phyloP scores from a whole-genome alignment of 768 basidiomycete genomes.

The Mycena leptocephala region DNA sequence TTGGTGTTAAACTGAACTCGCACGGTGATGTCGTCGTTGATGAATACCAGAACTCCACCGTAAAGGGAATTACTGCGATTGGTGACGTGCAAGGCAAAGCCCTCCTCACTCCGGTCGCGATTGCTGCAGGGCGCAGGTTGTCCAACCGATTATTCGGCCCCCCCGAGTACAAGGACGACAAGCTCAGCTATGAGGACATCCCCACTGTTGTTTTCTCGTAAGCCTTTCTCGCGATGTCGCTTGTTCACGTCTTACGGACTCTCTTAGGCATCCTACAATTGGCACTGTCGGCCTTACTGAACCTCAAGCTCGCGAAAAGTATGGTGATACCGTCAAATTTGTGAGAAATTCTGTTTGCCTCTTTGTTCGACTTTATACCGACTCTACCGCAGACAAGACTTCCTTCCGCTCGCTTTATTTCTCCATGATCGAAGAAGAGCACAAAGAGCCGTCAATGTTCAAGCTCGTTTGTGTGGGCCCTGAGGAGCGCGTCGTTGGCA shows the following conservation, averaged over 20 bases:
- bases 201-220: slow-evolving; percentile 98
- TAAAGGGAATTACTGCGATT: slow-evolving; percentile 83
- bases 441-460: slow-evolving; percentile 96
- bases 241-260: slow-evolving; percentile 10
- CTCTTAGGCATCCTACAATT: slow-evolving; percentile 89
- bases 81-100: slow-evolving; percentile 96
- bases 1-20: slow-evolving; percentile 81
- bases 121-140: slow-evolving; percentile 93
- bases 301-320: slow-evolving; percentile 89
- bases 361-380: neutral
- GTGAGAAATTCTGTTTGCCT: slow-evolving; percentile 63
- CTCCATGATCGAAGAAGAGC: slow-evolving; percentile 89
- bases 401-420: slow-evolving; percentile 92
- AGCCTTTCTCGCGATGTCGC: slow-evolving; percentile 49
- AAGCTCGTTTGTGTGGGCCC: slow-evolving; percentile 91
- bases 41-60: slow-evolving; percentile 89
- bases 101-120: slow-evolving; percentile 96
- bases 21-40: slow-evolving; percentile 93
- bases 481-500: slow-evolving; percentile 96
- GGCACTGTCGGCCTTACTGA: slow-evolving; percentile 97
- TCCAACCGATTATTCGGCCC: slow-evolving; percentile 94
- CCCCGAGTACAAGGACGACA: slow-evolving; percentile 88
- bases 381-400: slow-evolving; percentile 73
- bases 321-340: slow-evolving; percentile 91
- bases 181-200: slow-evolving; percentile 91